Conservation (phyloP, 2,329 filamentous ascomycete species). For the Colletotrichum caudatum region DNA sequence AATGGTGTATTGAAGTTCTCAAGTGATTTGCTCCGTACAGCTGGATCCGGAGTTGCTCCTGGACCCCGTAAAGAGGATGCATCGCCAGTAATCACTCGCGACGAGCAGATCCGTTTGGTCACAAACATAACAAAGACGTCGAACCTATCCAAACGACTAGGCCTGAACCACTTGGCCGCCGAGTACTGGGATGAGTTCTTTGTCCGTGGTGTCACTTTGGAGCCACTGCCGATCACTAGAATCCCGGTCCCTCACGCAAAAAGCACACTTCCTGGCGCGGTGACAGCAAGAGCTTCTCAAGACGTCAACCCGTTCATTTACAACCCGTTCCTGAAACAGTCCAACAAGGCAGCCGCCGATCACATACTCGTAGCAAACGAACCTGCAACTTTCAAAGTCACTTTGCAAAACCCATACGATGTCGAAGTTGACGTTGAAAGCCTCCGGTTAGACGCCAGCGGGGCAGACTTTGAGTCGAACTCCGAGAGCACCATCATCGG, state of each 20-base stretch:
- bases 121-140: conserved; percentile 90
- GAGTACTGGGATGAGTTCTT: conserved; percentile 99
- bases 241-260: conserved; percentile 75
- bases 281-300: conserved; percentile 65
- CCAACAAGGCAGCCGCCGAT: conserved; percentile 70
- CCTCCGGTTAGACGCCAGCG: conserved; percentile 79
- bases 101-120: conserved; percentile 87
- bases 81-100: conserved; percentile 76
- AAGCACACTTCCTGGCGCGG: conserved; percentile 64
- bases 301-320: conserved; percentile 91
- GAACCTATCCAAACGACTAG: conserved; percentile 79
- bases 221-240: conserved; percentile 69
- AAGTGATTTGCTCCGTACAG: conserved; percentile 83
- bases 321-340: conserved; percentile 85
- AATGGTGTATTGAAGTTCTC: conserved; percentile 90
- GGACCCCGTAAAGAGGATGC: conserved; percentile 76
- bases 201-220: conserved; percentile 79
- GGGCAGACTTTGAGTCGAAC: conserved; percentile 76
- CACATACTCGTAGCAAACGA: conserved; percentile 84
- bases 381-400: conserved; percentile 80
- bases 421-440: conserved; percentile 91
- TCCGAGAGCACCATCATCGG: conserved; percentile 77
- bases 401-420: conserved; percentile 93
- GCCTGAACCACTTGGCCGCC: conserved; percentile 76
- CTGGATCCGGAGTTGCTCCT: conserved; percentile 83